Base-by-base conservation (phyloP, 768 basidiomycete genomes). In the Mycena filopes region DNA sequence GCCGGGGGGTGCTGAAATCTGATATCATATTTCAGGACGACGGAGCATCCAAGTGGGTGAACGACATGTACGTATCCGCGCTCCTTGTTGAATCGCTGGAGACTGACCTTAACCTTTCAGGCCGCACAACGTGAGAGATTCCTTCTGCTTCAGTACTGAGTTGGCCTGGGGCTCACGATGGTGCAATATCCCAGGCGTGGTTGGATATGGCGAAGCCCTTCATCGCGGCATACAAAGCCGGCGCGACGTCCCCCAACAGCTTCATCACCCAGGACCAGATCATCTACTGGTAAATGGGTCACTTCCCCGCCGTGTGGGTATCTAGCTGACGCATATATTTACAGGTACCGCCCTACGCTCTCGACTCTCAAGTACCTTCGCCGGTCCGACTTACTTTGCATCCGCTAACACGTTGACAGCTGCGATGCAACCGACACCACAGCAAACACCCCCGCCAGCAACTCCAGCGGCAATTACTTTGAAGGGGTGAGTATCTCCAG, bases 171-270 rank as follows among this genome's bases (percentile, higher is more conserved):
- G 9, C 6, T 55, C 25, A 26, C 23, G 29, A n/a, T 12, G 26
- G 12, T 41, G n/a, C 12, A 31, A 18, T 56, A n/a, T 21, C 20
- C 13, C 38, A 67, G 56, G 57, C 67, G 23, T 86, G 81, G 78
- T 78, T 85, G 13, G 73, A 79, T 56, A 80, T 86, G 77, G 79
- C 80, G 55, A 81, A 81, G 47, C 83, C 81, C 71, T 84, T 80
- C 69, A 79, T 82, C 28, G 68, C 74, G 12, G 81, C 81, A 9
- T 85, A 78, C 80, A 83, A 83, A 71, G 81, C 78, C 10, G 83
- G 84, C n/a, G 56, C 69, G 18, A 58, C 68, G 23, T 65, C 63
- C 21, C 47, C 55, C 12, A 59, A 65, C 33, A 65, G 60, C 50
- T 69, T 62, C 54, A 69, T 69, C 31, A 69, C 64, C 0, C 36